Conservation (phyloP, 1,284 basidiomycete genomes). For the Moesziomyces sp. region DNA sequence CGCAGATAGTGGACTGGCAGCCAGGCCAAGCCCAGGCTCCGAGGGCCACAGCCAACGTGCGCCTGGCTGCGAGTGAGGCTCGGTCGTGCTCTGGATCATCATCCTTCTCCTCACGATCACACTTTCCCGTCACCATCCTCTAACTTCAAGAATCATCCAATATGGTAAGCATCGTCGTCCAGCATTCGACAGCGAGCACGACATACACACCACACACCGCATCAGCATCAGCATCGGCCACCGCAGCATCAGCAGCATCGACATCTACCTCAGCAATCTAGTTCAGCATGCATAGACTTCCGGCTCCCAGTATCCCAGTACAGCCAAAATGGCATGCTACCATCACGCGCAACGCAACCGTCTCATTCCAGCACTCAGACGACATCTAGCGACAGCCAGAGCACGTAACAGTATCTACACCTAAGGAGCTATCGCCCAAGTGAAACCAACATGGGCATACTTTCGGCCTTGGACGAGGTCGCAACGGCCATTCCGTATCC, state of each 20-base stretch:
- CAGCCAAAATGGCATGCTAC: too few relatives aligned
- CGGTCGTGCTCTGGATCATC: conserved; percentile 21
- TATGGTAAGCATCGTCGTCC: conserved; percentile 45
- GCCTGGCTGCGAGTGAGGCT: conserved; percentile 6
- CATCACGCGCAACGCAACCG: too few relatives aligned
- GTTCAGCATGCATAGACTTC: neutral
- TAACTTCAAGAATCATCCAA: conserved; percentile 52
- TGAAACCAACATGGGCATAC: neutral
- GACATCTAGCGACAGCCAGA: too few relatives aligned
- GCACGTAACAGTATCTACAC: neutral
- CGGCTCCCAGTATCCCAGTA: too few relatives aligned
- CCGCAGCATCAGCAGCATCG: conserved; percentile 8
- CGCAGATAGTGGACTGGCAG: neutral
- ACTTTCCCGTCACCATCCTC: conserved; percentile 40
- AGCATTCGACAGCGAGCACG: conserved; percentile 5
- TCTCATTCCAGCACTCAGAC: too few relatives aligned
- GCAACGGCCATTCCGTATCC: too few relatives aligned
- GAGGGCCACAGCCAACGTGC: neutral
- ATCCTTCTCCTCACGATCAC: conserved; percentile 45
- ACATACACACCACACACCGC: conserved; percentile 2
- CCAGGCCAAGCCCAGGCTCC: neutral
- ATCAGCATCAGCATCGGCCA: conserved; percentile 17
- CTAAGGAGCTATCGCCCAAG: neutral
- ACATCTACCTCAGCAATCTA: neutral
- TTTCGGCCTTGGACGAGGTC: too few relatives aligned